Percentiles rank a stretch among this genome's conserved stretches.
Evolutionary conservation across 768 basidiomycete genomes (phyloP).

Genomic region (Calocera viscosa): DNA sequence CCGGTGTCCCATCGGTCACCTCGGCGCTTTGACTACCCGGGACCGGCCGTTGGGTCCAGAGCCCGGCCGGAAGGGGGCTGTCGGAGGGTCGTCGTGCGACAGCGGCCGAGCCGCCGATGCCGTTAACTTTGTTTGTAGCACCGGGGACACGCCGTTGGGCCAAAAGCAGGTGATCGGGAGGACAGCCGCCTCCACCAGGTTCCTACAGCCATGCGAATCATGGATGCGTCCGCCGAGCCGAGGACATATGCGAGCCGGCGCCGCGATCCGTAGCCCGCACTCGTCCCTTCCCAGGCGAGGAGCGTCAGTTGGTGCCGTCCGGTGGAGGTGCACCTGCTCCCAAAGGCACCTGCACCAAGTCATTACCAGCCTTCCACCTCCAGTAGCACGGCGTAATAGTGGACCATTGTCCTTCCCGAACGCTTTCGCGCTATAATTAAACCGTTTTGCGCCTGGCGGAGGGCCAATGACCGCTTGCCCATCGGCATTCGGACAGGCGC

Average conservation of each 20-base stretch:
- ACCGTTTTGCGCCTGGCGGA: not conserved
- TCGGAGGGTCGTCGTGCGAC: no score
- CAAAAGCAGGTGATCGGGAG: not conserved
- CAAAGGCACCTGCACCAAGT: not conserved
- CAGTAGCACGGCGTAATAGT: not conserved
- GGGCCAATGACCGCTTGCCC: not conserved
- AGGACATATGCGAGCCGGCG: not conserved
- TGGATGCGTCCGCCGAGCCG: not conserved
- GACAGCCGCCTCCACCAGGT: slow-evolving; percentile 3
- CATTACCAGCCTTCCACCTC: slow-evolving; percentile 6
- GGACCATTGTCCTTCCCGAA: not conserved
- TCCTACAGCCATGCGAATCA: not conserved
- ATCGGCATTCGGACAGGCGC: slow-evolving; percentile 3
- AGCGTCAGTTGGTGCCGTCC: not conserved
- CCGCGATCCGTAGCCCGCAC: not conserved
- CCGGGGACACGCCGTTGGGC: not conserved
- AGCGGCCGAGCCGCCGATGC: slow-evolving; percentile 6
- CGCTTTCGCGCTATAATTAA: not conserved
- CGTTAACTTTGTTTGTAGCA: no score
- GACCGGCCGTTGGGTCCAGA: not conserved
- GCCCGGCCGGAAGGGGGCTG: not conserved
- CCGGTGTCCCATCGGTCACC: no score
- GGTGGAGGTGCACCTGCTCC: not conserved
- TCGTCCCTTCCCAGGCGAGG: not conserved
- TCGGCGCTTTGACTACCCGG: not conserved